Percentiles rank a stretch among this genome's conserved stretches.
phyloP scores from a whole-genome alignment of 306 rosid species.

The Sicyos baderoa region DNA sequence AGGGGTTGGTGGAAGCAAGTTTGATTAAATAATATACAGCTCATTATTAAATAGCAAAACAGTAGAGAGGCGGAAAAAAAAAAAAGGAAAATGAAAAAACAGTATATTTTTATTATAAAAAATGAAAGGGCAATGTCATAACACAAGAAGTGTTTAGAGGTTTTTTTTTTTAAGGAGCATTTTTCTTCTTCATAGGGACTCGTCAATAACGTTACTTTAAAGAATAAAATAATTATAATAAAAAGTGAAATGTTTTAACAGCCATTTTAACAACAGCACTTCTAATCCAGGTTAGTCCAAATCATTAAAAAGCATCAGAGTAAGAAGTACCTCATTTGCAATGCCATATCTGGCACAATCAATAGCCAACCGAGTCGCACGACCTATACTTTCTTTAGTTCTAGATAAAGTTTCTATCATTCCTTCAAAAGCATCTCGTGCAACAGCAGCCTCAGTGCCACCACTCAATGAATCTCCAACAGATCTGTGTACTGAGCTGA shows the following conservation, averaged over 20 bases:
- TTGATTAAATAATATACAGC: background rate
- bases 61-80: background rate
- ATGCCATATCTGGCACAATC: conserved; percentile 98
- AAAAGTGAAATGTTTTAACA: background rate
- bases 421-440: conserved; percentile 99
- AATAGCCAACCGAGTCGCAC: conserved; percentile 97
- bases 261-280: background rate
- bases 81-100: background rate
- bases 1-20: background rate
- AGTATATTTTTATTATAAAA: background rate
- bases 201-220: background rate
- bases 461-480: conserved; percentile 79
- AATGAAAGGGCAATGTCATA: background rate
- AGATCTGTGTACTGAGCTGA: conserved; percentile 59
- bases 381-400: conserved; percentile 96
- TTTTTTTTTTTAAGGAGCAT: background rate
- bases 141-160: background rate
- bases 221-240: background rate
- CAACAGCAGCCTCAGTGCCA: conserved; percentile 97
- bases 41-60: background rate
- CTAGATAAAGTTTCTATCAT: conserved; percentile 99
- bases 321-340: conserved; percentile 66
- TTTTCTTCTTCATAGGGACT: conserved; percentile 7
- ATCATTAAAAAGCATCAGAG: background rate
- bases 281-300: background rate